Base-by-base conservation (phyloP, 352 stramenopile species). In the Globisporangium parvum region DNA sequence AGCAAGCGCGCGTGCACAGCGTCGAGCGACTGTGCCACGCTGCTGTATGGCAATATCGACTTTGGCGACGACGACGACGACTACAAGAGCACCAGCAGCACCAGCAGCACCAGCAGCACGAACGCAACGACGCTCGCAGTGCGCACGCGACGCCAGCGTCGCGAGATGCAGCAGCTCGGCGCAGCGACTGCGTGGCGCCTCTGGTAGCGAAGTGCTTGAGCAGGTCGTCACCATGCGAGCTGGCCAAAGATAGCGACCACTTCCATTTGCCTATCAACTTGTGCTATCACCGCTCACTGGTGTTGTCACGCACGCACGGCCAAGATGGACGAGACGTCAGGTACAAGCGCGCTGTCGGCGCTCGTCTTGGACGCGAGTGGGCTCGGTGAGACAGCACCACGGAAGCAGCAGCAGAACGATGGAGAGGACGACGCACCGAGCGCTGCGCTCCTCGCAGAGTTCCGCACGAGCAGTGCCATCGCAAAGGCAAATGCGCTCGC, bases 71-170 rank as follows among this genome's bases (percentile, higher is more conserved):
- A 42, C 33, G 46, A 23, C 8, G 15, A 46, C 9, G 24, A 21
- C 11, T 39, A 40, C n/a, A 45, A 23, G 14, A 47, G 1, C 12
- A 31, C 37, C 26, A 49, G 39, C 41, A 21, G 3, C 21, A 20
- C 6, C 18, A n/a, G n/a, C n/a, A 47, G 1, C 12, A 31, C 37
- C 26, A 49, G 39, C 41, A 21, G 3, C 21, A 20, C 6, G 11
- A 23, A 48, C 9, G 41, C 45, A 6, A 20, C 15, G 6, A 40
- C 42, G 15, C 53, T 65, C 28, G 58, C 31, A 10, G 58, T 65
- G 51, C 58, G 52, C 14, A 65, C 58, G 9, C 15, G 58, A 11
- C 58, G 52, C 46, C 58, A 65, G 47, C 53, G 51, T 21, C 37
- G 47, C 6, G 52, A 65, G 14, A 50, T 59, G 57, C 42, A 24